These are phyloP conservation scores for Fusarium coffeatum DNA, from an alignment of 2,329 filamentous ascomycete species.

Conservation along the genomic window DNA sequence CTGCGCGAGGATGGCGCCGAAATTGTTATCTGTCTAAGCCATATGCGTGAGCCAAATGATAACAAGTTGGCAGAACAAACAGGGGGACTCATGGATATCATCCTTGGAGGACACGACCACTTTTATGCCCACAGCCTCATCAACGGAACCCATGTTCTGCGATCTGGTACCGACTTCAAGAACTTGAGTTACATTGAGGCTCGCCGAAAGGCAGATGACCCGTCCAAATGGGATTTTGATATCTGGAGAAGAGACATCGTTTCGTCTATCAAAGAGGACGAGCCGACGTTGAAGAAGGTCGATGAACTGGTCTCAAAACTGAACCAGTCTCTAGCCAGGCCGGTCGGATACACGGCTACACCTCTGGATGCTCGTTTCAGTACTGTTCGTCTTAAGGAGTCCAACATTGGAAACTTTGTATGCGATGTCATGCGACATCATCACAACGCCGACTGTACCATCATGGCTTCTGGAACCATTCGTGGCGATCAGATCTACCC, in stretches of 20 bases:
- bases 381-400: slow-evolving; percentile 80
- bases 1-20: slow-evolving; percentile 83
- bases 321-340: slow-evolving; percentile 81
- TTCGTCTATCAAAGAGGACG: slow-evolving; percentile 73
- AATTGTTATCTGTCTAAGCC: slow-evolving; percentile 83
- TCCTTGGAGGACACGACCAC: slow-evolving; percentile 91
- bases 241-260: slow-evolving; percentile 81
- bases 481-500: slow-evolving; percentile 90
- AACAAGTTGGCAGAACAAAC: slow-evolving; percentile 83
- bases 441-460: slow-evolving; percentile 81
- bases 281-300: slow-evolving; percentile 70
- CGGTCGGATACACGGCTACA: slow-evolving; percentile 83
- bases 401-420: slow-evolving; percentile 90
- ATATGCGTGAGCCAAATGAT: slow-evolving; percentile 90
- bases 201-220: slow-evolving; percentile 63
- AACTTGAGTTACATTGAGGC: slow-evolving; percentile 90
- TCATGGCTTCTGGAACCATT: slow-evolving; percentile 89
- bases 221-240: slow-evolving; percentile 77
- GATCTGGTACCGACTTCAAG: slow-evolving; percentile 92
- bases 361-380: slow-evolving; percentile 89
- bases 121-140: slow-evolving; percentile 83
- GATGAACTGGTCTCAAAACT: slow-evolving; percentile 77
- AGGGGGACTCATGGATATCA: slow-evolving; percentile 81
- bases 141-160: slow-evolving; percentile 84
- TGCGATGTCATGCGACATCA: slow-evolving; percentile 91